These are phyloP conservation scores for Hypoxylon lienhwacheense DNA, from an alignment of 495 filamentous ascomycete genomes.

Conservation along the genomic window DNA sequence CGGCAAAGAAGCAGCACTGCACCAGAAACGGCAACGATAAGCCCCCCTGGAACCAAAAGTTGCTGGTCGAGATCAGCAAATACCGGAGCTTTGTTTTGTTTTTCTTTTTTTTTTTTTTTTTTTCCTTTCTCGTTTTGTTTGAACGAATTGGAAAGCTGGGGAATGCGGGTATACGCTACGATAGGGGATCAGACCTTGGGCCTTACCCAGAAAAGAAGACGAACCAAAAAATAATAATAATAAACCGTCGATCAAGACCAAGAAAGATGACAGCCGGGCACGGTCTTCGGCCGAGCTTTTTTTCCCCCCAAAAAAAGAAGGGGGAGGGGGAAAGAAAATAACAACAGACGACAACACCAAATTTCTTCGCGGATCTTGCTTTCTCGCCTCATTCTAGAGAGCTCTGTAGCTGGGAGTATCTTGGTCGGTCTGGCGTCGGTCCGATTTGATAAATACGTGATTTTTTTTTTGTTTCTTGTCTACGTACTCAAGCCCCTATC, in stretches of 20 bases:
- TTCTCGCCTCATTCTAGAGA: no score
- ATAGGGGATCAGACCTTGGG: no score
- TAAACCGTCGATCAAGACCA: neutral
- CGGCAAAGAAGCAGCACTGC: constrained; percentile 13
- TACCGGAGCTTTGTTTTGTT: constrained; percentile 23
- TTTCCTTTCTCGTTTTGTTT: no score
- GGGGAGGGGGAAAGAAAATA: no score
- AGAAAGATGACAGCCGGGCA: no score
- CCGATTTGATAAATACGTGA: constrained; percentile 24
- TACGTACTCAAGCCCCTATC: constrained; percentile 20
- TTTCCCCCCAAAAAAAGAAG: neutral
- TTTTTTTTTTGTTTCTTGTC: neutral
- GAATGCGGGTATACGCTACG: no score
- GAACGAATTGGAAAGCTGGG: constrained; percentile 26
- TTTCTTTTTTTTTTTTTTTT: no score
- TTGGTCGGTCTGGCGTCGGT: constrained; percentile 21
- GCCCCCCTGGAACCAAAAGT: constrained; percentile 19
- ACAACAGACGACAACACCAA: no score
- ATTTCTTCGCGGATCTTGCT: no score
- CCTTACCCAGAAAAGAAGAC: neutral
- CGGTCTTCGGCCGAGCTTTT: neutral
- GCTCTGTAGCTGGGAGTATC: no score
- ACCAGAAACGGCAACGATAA: constrained; percentile 29
- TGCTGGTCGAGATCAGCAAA: constrained; percentile 22
- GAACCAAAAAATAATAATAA: neutral